Evolutionary conservation across 169 alveolate genomes (phyloP).

Genomic region (Plasmodium ovale): DNA sequence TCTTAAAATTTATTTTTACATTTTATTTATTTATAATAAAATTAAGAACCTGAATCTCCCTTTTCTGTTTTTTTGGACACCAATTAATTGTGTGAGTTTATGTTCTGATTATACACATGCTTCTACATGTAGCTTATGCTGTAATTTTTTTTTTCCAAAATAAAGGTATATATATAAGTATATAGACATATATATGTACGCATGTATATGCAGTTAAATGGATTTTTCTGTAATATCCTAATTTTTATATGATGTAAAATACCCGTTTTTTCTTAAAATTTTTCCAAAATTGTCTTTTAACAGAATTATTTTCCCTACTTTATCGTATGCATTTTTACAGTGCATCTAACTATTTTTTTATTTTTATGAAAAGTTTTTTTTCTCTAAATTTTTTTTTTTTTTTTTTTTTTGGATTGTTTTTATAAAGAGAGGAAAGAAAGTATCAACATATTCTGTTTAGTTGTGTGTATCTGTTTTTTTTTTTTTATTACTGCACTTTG

Average conservation of each 20-base stretch:
- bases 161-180: neutral
- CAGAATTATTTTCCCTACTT: conserved; percentile 20
- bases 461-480: too few species aligned
- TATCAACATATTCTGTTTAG: neutral
- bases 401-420: conserved; percentile 15
- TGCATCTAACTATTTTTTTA: neutral
- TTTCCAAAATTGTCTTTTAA: conserved; percentile 13
- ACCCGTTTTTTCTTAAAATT: neutral
- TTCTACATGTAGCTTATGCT: conserved; percentile 1
- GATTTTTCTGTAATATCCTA: neutral
- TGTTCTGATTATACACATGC: neutral
- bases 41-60: neutral
- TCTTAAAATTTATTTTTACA: conserved; percentile 1
- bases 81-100: neutral
- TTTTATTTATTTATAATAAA: neutral
- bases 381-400: conserved; percentile 5
- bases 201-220: neutral
- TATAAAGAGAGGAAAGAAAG: neutral
- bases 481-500: conserved; percentile 6
- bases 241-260: conserved; percentile 11
- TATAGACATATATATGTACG: neutral
- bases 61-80: neutral
- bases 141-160: neutral
- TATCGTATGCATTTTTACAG: conserved; percentile 1
- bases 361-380: too few species aligned